Evolutionary conservation across 164 flowering plant genomes (phyloP), one percentile per base, ranked within the genome.

Genomic region (Vitis cinerea): DNA sequence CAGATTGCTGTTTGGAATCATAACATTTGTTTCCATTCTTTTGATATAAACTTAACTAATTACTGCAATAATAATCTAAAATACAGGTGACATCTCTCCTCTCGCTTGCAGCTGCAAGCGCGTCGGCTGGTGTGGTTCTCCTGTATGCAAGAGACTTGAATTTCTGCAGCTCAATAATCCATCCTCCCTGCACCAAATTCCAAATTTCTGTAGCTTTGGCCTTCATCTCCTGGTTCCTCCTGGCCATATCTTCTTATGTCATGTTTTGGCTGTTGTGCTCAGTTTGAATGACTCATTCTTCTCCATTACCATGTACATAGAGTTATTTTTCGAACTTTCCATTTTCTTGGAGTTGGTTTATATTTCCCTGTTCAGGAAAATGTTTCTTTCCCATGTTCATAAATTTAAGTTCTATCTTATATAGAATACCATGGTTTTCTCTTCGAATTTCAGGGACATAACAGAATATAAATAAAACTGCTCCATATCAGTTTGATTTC

Each of bases 51-150:
- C n/a, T 69, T 14, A 60, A 9, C 55, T 29, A 61, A 58, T 27
- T 66, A 12, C 1, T 1, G 1, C 15, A 16, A 11, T 6, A 30
- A 66, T 8, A 29, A 47, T 63, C 63, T 10, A 47, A 31, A 71
- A 17, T 67, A 23, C 80, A 79, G 82, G 82, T 79, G 23, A 76
- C 80, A 10, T 55, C 80, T 31, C 50, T 70, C 27, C 70, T 79
- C 8, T 73, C 82, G 67, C 77, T 79, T 10, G 79, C 77, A 30
- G 82, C 79, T 51, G 77, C 78, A 59, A 73, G 71, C 59, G 64
- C 82, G 10, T 73, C 82, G 29, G 82, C 80, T 55, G 82, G 80
- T n/a, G 77, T 79, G 12, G 51, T 50, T 3, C 71, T 76, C 50
- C 63, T 79, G 17, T 79, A 60, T 58, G 50, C 75, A 31, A 76